Base-by-base conservation (phyloP, 805 yeast species). In the Saccharomycopsis sp. region DNA sequence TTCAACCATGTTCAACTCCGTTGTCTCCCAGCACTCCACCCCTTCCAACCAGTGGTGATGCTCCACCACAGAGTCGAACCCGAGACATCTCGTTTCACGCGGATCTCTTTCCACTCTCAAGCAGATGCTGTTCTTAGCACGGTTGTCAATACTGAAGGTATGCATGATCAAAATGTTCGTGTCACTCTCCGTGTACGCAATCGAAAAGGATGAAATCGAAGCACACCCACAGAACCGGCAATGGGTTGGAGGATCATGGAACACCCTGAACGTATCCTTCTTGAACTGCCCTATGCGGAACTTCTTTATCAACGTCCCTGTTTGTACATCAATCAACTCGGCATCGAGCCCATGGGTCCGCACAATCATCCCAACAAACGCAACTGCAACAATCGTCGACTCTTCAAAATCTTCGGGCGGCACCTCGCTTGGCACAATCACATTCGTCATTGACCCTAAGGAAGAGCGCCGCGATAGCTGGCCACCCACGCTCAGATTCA, bases 211-310 rank as follows among this genome's bases (percentile, higher is more conserved):
- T 17, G 75, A 69, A 30, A 86, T 71, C 0, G 94, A 80, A 0
- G 83, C 86, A 62, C 94, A 80, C 2, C 96, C 96, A 64, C 96
- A 86, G 59, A 86, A 86, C 34, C 81, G 70, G 60, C 96, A 86
- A 61, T 86, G 95, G 1, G 86, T 77, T 4, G 94, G 94, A 50
- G 80, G 86, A 32, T 82, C 79, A 55, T 86, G 94, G 48, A 84
- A 75, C 1, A 82, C 92, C 42, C 68, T 64, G 47, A 86, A 69
- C 0, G 80, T 55, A 2, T 71, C 71, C 2, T 73, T 71, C 49
- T 74, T 75, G 61, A 75, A 78, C 27, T 70, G 70, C 0, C 80
- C 83, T 34, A 86, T 72, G 21, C 66, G 60, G 50, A 84, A 71
- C 31, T 65, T 69, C 48, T 74, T 75, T 39, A 86, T 62, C 29